These are phyloP conservation scores for Kwoniella sp. DNA, from an alignment of 768 basidiomycete species.

Conservation along the genomic window DNA sequence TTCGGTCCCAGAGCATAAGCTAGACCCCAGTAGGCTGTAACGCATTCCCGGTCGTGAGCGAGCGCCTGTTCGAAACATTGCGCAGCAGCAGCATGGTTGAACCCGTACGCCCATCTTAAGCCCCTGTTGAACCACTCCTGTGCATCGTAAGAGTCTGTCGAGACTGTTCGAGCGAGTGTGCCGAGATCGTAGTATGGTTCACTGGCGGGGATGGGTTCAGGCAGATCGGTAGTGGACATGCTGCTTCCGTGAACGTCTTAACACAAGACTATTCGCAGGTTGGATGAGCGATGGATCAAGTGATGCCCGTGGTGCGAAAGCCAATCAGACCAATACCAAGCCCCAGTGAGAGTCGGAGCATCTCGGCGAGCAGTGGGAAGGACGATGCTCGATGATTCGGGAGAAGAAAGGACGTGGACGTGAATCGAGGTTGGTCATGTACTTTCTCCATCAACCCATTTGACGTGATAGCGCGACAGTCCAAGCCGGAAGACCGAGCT, in stretches of 20 bases:
- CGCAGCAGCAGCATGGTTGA: conserved; percentile 44
- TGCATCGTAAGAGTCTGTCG: conserved; percentile 26
- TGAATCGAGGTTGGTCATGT: too few relatives aligned
- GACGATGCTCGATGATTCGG: too few relatives aligned
- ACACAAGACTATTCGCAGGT: background rate
- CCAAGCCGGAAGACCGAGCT: background rate
- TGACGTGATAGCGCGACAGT: too few relatives aligned
- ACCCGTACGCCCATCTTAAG: conserved; percentile 40
- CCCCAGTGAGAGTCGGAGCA: too few relatives aligned
- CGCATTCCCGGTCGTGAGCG: conserved; percentile 31
- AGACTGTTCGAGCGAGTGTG: conserved; percentile 19
- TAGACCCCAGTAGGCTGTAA: conserved; percentile 46
- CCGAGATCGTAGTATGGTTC: conserved; percentile 37
- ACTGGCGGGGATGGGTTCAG: conserved; percentile 8
- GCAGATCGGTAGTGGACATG: background rate
- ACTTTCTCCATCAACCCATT: too few relatives aligned
- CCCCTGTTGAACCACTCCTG: conserved; percentile 50
- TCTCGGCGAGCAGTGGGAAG: too few relatives aligned
- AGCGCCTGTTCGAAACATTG: conserved; percentile 38
- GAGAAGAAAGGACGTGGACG: too few relatives aligned
- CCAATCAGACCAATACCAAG: too few relatives aligned
- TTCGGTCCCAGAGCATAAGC: conserved; percentile 46
- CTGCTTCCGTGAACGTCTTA: background rate
- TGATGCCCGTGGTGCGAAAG: too few relatives aligned
- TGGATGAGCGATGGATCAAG: background rate